Conservation (phyloP, 345 rosid species). For the Theobroma cacao region DNA sequence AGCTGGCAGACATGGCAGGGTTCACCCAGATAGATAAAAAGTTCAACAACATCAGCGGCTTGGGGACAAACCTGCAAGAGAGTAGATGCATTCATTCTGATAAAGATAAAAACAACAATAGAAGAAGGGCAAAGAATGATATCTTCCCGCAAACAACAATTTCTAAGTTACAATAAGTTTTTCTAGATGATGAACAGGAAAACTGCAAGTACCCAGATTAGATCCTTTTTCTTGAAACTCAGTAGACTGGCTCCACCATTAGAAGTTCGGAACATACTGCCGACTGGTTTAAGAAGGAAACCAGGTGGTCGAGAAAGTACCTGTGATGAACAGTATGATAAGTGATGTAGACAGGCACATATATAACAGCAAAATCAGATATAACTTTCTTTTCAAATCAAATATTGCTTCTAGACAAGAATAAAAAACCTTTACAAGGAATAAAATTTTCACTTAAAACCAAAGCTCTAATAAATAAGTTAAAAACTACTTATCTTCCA, state of each 20-base stretch:
- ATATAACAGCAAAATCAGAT: neutral
- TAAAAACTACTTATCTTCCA: neutral
- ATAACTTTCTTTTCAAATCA: constrained; percentile 11
- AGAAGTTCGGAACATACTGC: constrained; percentile 54
- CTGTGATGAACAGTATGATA: constrained; percentile 38
- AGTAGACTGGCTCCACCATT: constrained; percentile 62
- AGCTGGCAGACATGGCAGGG: constrained; percentile 98
- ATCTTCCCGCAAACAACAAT: neutral
- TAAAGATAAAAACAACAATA: constrained; percentile 1
- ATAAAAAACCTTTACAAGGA: neutral
- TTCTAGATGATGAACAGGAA: neutral
- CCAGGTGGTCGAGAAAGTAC: constrained; percentile 83
- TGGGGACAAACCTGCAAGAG: constrained; percentile 77
- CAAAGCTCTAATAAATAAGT: neutral
- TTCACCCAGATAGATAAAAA: constrained; percentile 83
- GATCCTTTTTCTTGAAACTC: constrained; percentile 76
- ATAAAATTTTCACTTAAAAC: neutral
- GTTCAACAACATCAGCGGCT: constrained; percentile 80
- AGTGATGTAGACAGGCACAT: constrained; percentile 1
- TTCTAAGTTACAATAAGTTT: neutral
- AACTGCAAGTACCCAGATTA: constrained; percentile 65
- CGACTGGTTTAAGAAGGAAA: constrained; percentile 86
- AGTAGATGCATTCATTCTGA: neutral
- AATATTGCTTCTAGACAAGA: neutral
- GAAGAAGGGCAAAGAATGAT: neutral